Base-by-base conservation (phyloP, 2,329 filamentous ascomycete species). In the Elsinoe ampelina region DNA sequence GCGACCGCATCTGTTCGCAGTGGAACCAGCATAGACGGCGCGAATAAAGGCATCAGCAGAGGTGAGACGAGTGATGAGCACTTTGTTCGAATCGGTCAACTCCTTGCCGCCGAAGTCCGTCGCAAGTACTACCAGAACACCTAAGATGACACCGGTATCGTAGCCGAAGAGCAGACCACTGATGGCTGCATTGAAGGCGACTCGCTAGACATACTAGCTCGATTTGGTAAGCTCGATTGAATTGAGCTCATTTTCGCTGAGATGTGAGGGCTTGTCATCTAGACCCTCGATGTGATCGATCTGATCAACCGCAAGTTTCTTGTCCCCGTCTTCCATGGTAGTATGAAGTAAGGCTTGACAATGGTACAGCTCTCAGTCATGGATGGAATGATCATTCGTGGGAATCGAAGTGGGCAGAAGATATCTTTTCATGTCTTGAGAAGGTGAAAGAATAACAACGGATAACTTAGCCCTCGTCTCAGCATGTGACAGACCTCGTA, bases 61-160 rank as follows among this genome's bases (percentile, higher is more conserved):
- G 15, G 73, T 77, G 15, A 80, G 70, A 0, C 77, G 78, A 0
- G 77, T 80, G 35, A 80, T 72, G 26, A 80, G 66, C 60, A 80
- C 76, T 60, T 77, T 73, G 58, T 80, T 75, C 3, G 67, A 70
- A 3, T 72, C 70, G 22, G 61, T 67, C 3, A 77, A 65, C 1
- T 62, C 61, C 19, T 57, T 48, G 34, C 71, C 67, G 26, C 71
- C 70, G 6, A 79, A 71, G 52, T 72, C 69, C 39, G 63, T 61
- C 22, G 66, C 62, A 17, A 75, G 65, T 42, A 70, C 71, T 12
- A 76, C 70, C 1, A 77, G 66, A 8, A 75, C 74, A 0, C 70
- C 75, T 19, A 68, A 75, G 56, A 73, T 77, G 64, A 72, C 70
- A 42, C 68, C 75, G 43, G 70, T 78, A 60, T 76, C 76, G 62